These are phyloP conservation scores for Ilex paraguariensis DNA, from an alignment of 305 asterid species.

Conservation along the genomic window DNA sequence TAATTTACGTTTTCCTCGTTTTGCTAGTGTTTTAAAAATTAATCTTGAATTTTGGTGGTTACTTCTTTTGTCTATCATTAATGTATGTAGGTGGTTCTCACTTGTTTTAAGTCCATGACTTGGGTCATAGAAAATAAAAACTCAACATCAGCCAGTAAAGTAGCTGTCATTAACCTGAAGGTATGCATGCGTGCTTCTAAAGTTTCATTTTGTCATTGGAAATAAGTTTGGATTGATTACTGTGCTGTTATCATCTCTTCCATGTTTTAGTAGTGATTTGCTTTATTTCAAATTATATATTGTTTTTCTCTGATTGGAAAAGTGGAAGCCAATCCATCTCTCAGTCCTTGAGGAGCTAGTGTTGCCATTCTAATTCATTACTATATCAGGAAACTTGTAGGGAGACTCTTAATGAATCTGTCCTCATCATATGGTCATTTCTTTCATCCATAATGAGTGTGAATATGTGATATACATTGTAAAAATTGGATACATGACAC, in stretches of 20 bases:
- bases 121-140: constrained; percentile 66
- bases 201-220: not conserved
- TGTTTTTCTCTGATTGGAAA: too few relatives aligned
- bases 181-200: constrained; percentile 26
- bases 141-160: constrained; percentile 38
- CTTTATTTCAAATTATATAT: too few relatives aligned
- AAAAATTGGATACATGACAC: too few relatives aligned
- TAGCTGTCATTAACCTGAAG: constrained; percentile 70
- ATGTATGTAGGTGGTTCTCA: constrained; percentile 53
- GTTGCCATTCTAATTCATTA: too few relatives aligned
- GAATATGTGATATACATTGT: too few relatives aligned
- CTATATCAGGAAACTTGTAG: too few relatives aligned
- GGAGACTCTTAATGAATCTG: too few relatives aligned
- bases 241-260: not conserved
- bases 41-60: not conserved
- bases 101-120: constrained; percentile 80
- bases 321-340: too few relatives aligned
- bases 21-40: not conserved
- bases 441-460: too few relatives aligned
- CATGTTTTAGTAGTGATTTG: too few relatives aligned
- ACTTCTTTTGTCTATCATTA: constrained; percentile 8
- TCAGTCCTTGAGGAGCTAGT: too few relatives aligned
- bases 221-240: constrained; percentile 1
- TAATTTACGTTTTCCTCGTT: not conserved
- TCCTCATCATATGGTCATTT: too few relatives aligned